Conservation (phyloP, 805 yeast species). For the Sugiyamaella floridensis region DNA sequence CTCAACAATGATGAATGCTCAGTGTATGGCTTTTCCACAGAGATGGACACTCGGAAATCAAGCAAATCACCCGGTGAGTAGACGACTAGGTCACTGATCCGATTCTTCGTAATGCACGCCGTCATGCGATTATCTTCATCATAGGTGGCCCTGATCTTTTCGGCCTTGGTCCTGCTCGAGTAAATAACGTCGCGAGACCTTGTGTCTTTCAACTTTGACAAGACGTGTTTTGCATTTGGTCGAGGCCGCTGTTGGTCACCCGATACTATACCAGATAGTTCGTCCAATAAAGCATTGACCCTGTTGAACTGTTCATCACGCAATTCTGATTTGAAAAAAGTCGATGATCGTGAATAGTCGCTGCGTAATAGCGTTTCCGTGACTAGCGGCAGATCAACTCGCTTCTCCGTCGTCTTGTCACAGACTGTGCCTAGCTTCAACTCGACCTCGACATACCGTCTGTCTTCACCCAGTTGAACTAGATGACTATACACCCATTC, state of each 20-base stretch:
- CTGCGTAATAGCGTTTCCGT: conserved; percentile 30
- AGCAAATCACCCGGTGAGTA: conserved; percentile 70
- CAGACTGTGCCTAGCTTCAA: conserved; percentile 30
- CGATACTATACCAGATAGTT: conserved; percentile 7
- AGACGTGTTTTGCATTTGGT: neutral
- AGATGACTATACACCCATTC: conserved; percentile 87
- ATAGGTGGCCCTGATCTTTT: conserved; percentile 24
- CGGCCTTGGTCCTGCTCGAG: conserved; percentile 10
- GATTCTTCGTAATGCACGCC: conserved; percentile 63
- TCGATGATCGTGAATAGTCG: conserved; percentile 21
- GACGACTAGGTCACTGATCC: conserved; percentile 65
- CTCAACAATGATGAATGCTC: conserved; percentile 46
- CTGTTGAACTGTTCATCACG: conserved; percentile 22
- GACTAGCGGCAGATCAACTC: conserved; percentile 27
- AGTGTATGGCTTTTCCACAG: conserved; percentile 60
- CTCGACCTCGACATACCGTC: conserved; percentile 40
- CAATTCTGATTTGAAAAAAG: conserved; percentile 27
- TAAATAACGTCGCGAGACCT: conserved; percentile 15
- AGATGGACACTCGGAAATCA: conserved; percentile 69
- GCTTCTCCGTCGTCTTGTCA: conserved; percentile 22
- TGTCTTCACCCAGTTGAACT: conserved; percentile 28
- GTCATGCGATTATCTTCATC: conserved; percentile 32
- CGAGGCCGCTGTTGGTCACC: neutral
- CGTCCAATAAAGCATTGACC: conserved; percentile 19
- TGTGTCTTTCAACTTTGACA: conserved; percentile 2